phyloP scores from a whole-genome alignment of 805 yeast species.

The Candida pini region DNA sequence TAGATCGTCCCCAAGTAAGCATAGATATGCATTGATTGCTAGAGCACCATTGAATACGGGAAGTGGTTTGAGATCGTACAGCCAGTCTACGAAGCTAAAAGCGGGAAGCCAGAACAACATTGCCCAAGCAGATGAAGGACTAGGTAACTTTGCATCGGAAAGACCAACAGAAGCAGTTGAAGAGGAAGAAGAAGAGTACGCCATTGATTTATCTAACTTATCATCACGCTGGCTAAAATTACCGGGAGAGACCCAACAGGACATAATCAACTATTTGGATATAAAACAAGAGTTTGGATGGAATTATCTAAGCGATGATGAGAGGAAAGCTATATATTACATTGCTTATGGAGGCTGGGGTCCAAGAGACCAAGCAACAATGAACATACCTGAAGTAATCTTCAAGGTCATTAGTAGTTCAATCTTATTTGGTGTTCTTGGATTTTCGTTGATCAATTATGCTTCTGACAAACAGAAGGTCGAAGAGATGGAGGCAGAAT shows the following conservation, averaged over 20 bases:
- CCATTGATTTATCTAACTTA: constrained; percentile 27
- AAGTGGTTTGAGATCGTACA: too few species aligned
- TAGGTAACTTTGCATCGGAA: too few species aligned
- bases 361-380: constrained; percentile 35
- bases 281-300: constrained; percentile 34
- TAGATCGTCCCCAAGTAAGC: too few species aligned
- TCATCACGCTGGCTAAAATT: constrained; percentile 29
- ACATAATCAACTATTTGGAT: constrained; percentile 30
- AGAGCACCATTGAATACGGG: too few species aligned
- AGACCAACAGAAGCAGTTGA: not conserved
- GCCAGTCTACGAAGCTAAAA: too few species aligned
- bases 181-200: constrained; percentile 22
- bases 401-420: constrained; percentile 29
- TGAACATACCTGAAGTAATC: constrained; percentile 28
- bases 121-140: too few species aligned
- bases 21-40: too few species aligned
- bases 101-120: too few species aligned
- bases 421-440: constrained; percentile 29
- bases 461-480: constrained; percentile 23
- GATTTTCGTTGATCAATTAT: constrained; percentile 29
- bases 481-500: constrained; percentile 11
- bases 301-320: constrained; percentile 39
- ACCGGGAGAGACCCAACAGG: constrained; percentile 29
- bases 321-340: constrained; percentile 53
- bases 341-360: constrained; percentile 63